Conservation (phyloP, 148 eudicot genomes). For the Silene latifolia region DNA sequence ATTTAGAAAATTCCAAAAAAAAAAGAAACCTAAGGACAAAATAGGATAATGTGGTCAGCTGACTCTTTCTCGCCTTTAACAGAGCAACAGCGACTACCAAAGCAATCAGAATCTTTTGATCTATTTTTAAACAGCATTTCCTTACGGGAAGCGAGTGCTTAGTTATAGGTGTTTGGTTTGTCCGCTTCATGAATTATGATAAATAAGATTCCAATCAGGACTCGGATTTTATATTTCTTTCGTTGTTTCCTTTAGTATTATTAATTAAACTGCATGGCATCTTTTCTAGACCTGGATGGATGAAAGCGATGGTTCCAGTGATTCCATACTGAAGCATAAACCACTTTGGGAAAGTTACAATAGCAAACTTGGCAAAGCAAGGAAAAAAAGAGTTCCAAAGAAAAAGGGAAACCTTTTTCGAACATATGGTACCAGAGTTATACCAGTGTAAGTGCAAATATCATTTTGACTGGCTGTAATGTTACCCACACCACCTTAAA, state of each 20-base stretch:
- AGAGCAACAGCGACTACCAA: not conserved
- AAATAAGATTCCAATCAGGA: not conserved
- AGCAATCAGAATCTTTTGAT: not conserved
- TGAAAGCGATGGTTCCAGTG: constrained; percentile 59
- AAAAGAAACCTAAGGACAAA: constrained; percentile 3
- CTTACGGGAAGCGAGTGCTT: not conserved
- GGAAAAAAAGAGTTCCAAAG: constrained; percentile 46
- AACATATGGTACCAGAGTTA: constrained; percentile 93
- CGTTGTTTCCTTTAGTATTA: constrained; percentile 4
- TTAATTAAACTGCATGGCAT: constrained; percentile 17
- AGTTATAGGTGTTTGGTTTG: not conserved
- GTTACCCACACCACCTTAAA: not conserved
- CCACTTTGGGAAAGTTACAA: constrained; percentile 78
- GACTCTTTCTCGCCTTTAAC: not conserved
- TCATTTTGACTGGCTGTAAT: constrained; percentile 1
- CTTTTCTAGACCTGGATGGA: constrained; percentile 72
- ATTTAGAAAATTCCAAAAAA: not conserved
- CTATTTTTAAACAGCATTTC: not conserved
- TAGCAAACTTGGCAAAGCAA: constrained; percentile 46
- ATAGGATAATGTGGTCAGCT: not conserved
- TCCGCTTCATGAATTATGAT: constrained; percentile 3
- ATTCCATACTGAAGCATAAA: constrained; percentile 89
- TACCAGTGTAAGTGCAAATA: constrained; percentile 76
- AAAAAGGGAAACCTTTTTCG: constrained; percentile 71
- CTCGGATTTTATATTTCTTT: not conserved